These are phyloP conservation scores for Dothiorella sarmentorum DNA, from an alignment of 2,329 filamentous ascomycete species.

Conservation along the genomic window DNA sequence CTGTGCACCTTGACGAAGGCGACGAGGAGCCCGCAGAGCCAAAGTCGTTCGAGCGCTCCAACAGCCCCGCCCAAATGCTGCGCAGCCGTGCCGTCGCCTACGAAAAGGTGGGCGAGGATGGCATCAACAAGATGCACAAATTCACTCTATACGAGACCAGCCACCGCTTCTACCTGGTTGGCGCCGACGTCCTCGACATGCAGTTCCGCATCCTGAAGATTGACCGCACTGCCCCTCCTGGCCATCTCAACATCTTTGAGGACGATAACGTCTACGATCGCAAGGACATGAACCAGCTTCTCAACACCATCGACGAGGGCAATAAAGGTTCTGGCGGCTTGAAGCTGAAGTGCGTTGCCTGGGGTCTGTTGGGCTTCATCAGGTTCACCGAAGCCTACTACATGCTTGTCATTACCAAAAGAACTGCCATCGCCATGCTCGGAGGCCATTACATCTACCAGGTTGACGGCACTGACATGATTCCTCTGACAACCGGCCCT, in stretches of 20 bases:
- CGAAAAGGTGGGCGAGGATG: constrained; percentile 42
- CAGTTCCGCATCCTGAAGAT: constrained; percentile 92
- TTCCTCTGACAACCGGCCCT: constrained; percentile 73
- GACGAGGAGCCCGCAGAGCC: constrained; percentile 40
- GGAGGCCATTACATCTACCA: constrained; percentile 96
- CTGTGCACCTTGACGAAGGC: constrained; percentile 37
- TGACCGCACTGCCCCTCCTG: constrained; percentile 77
- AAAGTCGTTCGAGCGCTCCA: constrained; percentile 37
- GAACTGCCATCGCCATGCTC: constrained; percentile 92
- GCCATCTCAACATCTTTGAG: constrained; percentile 79
- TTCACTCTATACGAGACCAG: constrained; percentile 98
- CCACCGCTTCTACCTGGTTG: constrained; percentile 89
- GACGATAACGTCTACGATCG: constrained; percentile 94
- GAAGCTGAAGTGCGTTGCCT: constrained; percentile 83
- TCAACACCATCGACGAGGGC: constrained; percentile 91
- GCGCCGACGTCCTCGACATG: constrained; percentile 83
- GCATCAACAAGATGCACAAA: constrained; percentile 71
- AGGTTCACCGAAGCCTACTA: constrained; percentile 94
- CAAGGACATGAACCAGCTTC: constrained; percentile 86
- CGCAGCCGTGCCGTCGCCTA: constrained; percentile 38
- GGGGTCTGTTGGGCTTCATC: constrained; percentile 94
- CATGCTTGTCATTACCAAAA: constrained; percentile 94
- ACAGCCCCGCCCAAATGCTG: constrained; percentile 38
- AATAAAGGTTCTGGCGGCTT: constrained; percentile 88
- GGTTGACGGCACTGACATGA: constrained; percentile 86